Base-by-base conservation (phyloP, 495 filamentous ascomycete genomes). In the Sporormia fimetaria region DNA sequence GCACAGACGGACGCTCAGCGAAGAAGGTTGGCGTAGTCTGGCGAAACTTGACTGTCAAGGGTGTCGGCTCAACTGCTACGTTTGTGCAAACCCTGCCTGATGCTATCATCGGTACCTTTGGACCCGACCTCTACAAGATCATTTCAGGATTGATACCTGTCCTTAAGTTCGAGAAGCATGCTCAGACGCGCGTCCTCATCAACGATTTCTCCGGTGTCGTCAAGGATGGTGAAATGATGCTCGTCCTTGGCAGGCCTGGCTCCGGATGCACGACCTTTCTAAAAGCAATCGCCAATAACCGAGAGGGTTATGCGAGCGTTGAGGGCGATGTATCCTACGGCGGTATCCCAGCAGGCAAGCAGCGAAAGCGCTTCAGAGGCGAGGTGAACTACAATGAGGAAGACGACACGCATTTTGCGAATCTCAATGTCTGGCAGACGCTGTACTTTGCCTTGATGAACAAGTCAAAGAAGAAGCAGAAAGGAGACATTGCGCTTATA, bases 1-100 rank as follows among this genome's bases (percentile, higher is more conserved):
- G 82, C 11, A 74, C 72, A 2, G 76, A 78, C 27, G 75, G 74
- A 4, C 71, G 70, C 21, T 83, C 83, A 0, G 73, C 78, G 26
- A 93, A 92, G 65, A 84, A 81, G 51, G 73, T 93, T 15, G 87
- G 87, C 3, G 80, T 94, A 1, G 68, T 87, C 1, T 94, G 83
- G 62, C 82, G 81, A 63, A 68, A 83, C 54, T 65, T 88, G 24
- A 83, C 73, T 0, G 84, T 88, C 24, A 77, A 81, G 58, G 84
- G 83, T 26, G 63, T 80, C 6, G 71, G 75, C 38, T 74, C 74
- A 6, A 75, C 74, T 1, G 67, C 80, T 0, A 73, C 70, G 1
- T 81, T 82, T 45, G 81, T 83, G 12, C 73, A 75, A 12, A 85
- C 83, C 0, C 64, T 92, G 0, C 83, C 83, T 2, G 70, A 83